Evolutionary conservation across 1,284 basidiomycete genomes (phyloP), one percentile per base, ranked within the genome.

Genomic region (Austropuccinia psidii): DNA sequence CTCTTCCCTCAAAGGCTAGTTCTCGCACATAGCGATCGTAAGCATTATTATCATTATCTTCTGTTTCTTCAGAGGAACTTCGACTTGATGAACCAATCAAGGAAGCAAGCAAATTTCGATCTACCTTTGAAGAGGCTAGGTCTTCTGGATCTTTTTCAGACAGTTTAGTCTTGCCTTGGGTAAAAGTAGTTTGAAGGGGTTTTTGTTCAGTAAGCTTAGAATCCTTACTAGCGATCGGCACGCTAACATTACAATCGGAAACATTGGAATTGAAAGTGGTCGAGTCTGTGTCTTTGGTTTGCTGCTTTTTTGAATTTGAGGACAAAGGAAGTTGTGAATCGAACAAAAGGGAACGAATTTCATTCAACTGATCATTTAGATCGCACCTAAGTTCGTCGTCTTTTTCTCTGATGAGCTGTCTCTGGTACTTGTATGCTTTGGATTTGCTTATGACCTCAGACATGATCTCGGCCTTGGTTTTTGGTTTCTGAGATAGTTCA

Each of bases 401-500:
- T 77, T 88, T 84, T 76, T 94, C 91, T 76, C 87, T 88, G 80
- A 93, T 88, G 79, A 89, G 86, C 85, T 98, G 94, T 49, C 95
- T 87, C 77, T 87, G 87, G 74, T 90, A 82, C 91, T 94, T 97
- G 82, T 96, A 87, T 69, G 88, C 87, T 81, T 99, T 99, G 82
- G 92, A 95, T 82, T 98, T 98, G 15, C 93, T 90, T 62, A 99
- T 93, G 64, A 99, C 89, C 81, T 99, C 96, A 0, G 90, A 87
- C 96, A 98, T 98, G 75, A 98, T 91, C 80, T 99, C 94, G 4
- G 90, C 89, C 82, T 97, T 98, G 19, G 88, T 87, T 83, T 91
- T 94, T 81, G 92, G 93, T 75, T 87, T 84, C 58, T 86, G 86
- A 29, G 27, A 13, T 37, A 31, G 17, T 37, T 31, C 69, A 41